Conservation (phyloP, 2,329 filamentous ascomycete genomes). For the Hypoxylon sp. region DNA sequence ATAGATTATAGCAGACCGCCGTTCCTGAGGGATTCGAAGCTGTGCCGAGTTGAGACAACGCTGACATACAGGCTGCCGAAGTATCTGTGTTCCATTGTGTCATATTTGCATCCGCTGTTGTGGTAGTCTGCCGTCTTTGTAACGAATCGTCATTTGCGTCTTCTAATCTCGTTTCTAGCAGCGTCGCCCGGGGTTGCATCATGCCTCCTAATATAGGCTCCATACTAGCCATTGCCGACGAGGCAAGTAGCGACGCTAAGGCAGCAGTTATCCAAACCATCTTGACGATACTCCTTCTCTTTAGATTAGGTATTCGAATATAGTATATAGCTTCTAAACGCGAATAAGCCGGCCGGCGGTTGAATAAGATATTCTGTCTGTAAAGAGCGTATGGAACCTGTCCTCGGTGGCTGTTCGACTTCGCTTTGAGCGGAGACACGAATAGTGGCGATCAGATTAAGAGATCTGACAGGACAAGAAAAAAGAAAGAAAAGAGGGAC, state of each 20-base stretch:
- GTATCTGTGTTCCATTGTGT: constrained; percentile 71
- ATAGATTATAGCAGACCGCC: constrained; percentile 86
- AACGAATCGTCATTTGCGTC: constrained; percentile 39
- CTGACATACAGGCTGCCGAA: constrained; percentile 70
- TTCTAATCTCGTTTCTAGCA: constrained; percentile 43
- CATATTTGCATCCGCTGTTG: constrained; percentile 61
- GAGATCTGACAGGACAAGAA: constrained; percentile 34
- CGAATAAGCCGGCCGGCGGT: constrained; percentile 50
- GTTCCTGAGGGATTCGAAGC: constrained; percentile 82
- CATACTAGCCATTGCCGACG: constrained; percentile 56
- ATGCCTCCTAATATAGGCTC: constrained; percentile 39
- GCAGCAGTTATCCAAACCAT: constrained; percentile 59
- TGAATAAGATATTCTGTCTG: constrained; percentile 44
- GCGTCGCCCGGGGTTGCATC: constrained; percentile 27
- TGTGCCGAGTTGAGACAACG: constrained; percentile 68
- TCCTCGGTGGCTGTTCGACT: constrained; percentile 42
- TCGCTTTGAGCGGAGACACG: constrained; percentile 42
- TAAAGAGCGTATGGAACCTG: constrained; percentile 49
- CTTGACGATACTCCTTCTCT: constrained; percentile 35
- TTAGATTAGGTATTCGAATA: constrained; percentile 32
- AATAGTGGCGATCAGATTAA: constrained; percentile 45
- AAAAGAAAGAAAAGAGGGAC: constrained; percentile 49
- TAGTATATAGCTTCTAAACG: constrained; percentile 29
- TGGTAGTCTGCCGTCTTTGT: constrained; percentile 42
- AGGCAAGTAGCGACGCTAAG: constrained; percentile 56